Evolutionary conservation across 805 yeast genomes (phyloP).

Genomic region (Ogataea parapolymorpha): DNA sequence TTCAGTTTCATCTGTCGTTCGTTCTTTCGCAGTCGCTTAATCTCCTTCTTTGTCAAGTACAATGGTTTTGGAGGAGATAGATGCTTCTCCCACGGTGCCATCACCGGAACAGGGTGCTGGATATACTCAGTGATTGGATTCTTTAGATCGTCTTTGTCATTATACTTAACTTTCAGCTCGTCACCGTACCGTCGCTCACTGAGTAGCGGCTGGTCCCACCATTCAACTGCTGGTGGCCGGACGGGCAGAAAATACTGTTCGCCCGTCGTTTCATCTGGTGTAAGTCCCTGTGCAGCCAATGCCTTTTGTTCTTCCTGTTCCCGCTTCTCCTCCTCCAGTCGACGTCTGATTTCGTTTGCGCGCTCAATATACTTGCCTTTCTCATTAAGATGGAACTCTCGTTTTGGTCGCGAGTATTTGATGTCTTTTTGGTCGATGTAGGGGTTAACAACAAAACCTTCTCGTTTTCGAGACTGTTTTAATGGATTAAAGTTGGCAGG

Average conservation of each 20-base stretch:
- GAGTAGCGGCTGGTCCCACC: conserved; percentile 82
- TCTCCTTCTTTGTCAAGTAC: conserved; percentile 72
- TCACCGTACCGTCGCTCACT: conserved; percentile 35
- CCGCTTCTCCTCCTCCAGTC: conserved; percentile 33
- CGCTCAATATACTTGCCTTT: conserved; percentile 60
- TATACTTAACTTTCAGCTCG: conserved; percentile 35
- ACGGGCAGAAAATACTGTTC: conserved; percentile 51
- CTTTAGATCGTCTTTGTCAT: conserved; percentile 36
- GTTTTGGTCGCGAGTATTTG: conserved; percentile 22
- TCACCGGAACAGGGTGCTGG: conserved; percentile 75
- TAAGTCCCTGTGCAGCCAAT: conserved; percentile 38
- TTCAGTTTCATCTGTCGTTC: conserved; percentile 60
- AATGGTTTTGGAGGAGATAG: conserved; percentile 42
- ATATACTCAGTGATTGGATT: conserved; percentile 64
- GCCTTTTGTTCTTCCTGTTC: conserved; percentile 32
- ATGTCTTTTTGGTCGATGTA: conserved; percentile 31
- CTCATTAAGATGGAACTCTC: conserved; percentile 50
- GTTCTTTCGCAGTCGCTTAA: conserved; percentile 67
- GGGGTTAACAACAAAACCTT: conserved; percentile 33
- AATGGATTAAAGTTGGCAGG: conserved; percentile 22
- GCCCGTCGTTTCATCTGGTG: conserved; percentile 50
- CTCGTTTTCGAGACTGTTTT: conserved; percentile 19
- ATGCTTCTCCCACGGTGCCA: conserved; percentile 55
- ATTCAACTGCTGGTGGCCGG: conserved; percentile 66
- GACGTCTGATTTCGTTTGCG: conserved; percentile 50